phyloP scores from a whole-genome alignment of 139 green algal species.

The Asterochloris sp. region DNA sequence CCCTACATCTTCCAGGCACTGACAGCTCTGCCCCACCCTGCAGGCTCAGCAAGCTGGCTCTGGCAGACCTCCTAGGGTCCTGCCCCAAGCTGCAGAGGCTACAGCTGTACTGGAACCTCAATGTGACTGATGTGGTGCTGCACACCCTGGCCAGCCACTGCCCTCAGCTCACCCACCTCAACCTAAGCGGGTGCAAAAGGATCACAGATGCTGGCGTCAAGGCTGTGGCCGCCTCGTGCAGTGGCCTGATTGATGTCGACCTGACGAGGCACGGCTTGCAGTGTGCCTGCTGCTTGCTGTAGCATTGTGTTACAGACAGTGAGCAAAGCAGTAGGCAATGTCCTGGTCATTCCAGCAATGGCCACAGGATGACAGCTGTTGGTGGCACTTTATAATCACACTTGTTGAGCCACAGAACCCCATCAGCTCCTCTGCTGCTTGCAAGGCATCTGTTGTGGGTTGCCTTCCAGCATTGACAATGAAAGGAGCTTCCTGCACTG shows the following conservation, averaged over 20 bases:
- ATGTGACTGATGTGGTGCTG: constrained; percentile 16
- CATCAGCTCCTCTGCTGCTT: neutral
- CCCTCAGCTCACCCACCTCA: constrained; percentile 10
- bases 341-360: neutral
- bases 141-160: constrained; percentile 8
- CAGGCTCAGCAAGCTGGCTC: neutral
- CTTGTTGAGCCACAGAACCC: neutral
- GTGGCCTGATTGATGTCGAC: constrained; percentile 14
- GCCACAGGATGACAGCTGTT: neutral
- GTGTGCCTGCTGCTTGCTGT: neutral
- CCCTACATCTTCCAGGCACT: neutral
- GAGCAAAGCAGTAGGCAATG: neutral
- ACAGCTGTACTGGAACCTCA: constrained; percentile 30
- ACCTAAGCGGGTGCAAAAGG: constrained; percentile 28
- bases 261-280: constrained; percentile 22
- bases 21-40: neutral
- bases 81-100: constrained; percentile 11
- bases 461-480: neutral
- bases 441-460: neutral
- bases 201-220: constrained; percentile 20
- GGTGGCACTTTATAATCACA: neutral
- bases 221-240: constrained; percentile 10
- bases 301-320: neutral
- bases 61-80: neutral
- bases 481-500: neutral